phyloP scores from a whole-genome alignment of 192 early-diverging fungal species.

The Linnemannia elongata region DNA sequence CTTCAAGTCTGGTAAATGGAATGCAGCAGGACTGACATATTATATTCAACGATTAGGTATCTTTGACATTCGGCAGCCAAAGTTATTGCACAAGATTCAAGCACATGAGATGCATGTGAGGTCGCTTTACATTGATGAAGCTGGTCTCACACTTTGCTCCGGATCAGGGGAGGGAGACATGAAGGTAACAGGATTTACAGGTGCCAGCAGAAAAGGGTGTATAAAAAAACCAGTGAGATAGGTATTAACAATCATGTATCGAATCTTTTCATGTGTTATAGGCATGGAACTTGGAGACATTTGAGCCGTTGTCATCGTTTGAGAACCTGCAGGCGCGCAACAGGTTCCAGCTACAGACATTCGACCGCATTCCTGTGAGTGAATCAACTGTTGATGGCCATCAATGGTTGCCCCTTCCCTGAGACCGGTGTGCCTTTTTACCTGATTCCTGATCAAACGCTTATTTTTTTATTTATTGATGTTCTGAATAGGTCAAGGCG shows the following conservation, averaged over 20 bases:
- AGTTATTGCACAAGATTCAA: conserved; percentile 72
- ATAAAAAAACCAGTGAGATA: not conserved
- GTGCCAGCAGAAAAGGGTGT: not conserved
- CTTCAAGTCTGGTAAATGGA: not conserved
- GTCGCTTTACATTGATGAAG: conserved; percentile 73
- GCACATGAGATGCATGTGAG: conserved; percentile 78
- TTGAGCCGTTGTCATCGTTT: conserved; percentile 59
- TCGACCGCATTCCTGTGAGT: conserved; percentile 65
- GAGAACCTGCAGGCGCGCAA: conserved; percentile 62
- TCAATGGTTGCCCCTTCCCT: not conserved
- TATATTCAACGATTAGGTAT: conserved; percentile 61
- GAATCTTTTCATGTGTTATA: not conserved
- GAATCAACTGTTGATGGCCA: not conserved
- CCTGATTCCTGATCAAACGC: not conserved
- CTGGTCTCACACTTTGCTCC: conserved; percentile 70
- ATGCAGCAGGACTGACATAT: not conserved
- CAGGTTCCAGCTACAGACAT: conserved; percentile 62
- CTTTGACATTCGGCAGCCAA: conserved; percentile 79
- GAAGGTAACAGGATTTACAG: conserved; percentile 58
- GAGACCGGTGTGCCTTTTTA: not conserved
- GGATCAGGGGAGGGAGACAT: conserved; percentile 79
- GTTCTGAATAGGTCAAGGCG: conserved; percentile 57
- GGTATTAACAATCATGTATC: too few relatives aligned
- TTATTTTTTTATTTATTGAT: not conserved
- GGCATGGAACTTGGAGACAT: conserved; percentile 68